A percentile compares a stretch with the other conserved stretches of the same genome.
Evolutionary conservation across 2,329 filamentous ascomycete species (phyloP).

Genomic region (Ceratocystis cacaofunesta): DNA sequence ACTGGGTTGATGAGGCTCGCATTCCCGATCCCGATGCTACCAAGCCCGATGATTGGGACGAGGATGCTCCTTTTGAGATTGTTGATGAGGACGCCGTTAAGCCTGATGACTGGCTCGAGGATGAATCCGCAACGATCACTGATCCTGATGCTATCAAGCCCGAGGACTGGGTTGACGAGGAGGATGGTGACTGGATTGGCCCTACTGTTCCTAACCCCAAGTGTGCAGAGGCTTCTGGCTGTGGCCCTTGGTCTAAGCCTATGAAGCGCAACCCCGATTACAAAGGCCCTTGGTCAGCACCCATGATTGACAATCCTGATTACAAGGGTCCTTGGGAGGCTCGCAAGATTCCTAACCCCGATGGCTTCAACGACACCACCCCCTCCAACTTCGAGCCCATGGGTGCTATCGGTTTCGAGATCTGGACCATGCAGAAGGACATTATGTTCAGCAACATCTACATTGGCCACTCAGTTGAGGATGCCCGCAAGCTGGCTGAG

Average conservation of each 20-base stretch:
- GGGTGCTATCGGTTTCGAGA: slow-evolving; percentile 95
- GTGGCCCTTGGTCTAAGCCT: slow-evolving; percentile 82
- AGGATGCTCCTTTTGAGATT: slow-evolving; percentile 94
- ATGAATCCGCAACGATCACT: slow-evolving; percentile 66
- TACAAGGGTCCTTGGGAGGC: slow-evolving; percentile 96
- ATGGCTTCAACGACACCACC: slow-evolving; percentile 93
- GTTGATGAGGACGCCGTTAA: slow-evolving; percentile 81
- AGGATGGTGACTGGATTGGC: slow-evolving; percentile 93
- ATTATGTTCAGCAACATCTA: slow-evolving; percentile 99
- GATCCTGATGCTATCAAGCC: slow-evolving; percentile 96
- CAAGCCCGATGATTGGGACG: slow-evolving; percentile 98
- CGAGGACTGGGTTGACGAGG: slow-evolving; percentile 98
- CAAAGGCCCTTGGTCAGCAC: slow-evolving; percentile 97
- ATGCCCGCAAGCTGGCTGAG: slow-evolving; percentile 74
- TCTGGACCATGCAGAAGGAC: slow-evolving; percentile 99
- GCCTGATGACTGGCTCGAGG: slow-evolving; percentile 91
- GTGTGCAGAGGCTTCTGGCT: slow-evolving; percentile 84
- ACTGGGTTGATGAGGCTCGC: slow-evolving; percentile 88
- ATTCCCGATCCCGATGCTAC: slow-evolving; percentile 84
- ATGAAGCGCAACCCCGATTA: slow-evolving; percentile 89
- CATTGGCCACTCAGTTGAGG: slow-evolving; percentile 90
- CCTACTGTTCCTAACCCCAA: slow-evolving; percentile 90
- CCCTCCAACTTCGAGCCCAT: slow-evolving; percentile 96
- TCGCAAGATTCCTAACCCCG: slow-evolving; percentile 91
- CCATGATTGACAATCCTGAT: slow-evolving; percentile 86